Evolutionary conservation across 148 eudicot genomes (phyloP), one percentile per base, ranked within the genome.

Genomic region (Polygonum maritimum): DNA sequence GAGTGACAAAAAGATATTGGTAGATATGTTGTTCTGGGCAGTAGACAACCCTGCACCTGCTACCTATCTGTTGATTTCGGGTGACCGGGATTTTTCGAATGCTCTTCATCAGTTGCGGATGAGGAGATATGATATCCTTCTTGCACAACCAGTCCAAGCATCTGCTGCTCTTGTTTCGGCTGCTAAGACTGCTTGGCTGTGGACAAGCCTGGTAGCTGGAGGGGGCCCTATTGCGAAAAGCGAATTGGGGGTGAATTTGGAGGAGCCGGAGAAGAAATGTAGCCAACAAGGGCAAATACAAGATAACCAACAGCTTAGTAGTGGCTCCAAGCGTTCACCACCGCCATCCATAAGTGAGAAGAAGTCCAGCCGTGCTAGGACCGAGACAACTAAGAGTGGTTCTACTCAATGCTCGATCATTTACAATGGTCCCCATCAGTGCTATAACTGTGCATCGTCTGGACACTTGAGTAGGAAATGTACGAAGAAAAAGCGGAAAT

Each of bases 21-120:
- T 92, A 48, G 98, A 94, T 72, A 94, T 94, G 98, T 82, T 94
- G 71, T 92, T 94, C 69, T 94, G 98, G 98, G 98, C 98, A 0
- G 92, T 94, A 19, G 98, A 94, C 75, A 94, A 90, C 80, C 86
- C 93, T 76, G 96, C 97, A 45, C 98, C 98, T 45, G 93, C 88
- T 26, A 94, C 8, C 78, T 94, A 89, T 82, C 77, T 94, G 49
- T 81, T 94, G 79, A 94, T 94, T 40, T 94, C 98, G 44, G 97
- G 98, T 15, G 98, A 94, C 78, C 85, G 98, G 35, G 98, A 94
- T 80, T 94, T 94, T 75, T 86, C 98, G 8, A 89, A 94, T 82
- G 97, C 96, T 48, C 86, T 94, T 31, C 98, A 94, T 84, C 98
- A 90, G 75, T 75, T 94, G 58, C 86, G 97, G 21, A 89, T 94